These are phyloP conservation scores for Arthromyces matolae DNA, from an alignment of 768 basidiomycete genomes.

Conservation along the genomic window DNA sequence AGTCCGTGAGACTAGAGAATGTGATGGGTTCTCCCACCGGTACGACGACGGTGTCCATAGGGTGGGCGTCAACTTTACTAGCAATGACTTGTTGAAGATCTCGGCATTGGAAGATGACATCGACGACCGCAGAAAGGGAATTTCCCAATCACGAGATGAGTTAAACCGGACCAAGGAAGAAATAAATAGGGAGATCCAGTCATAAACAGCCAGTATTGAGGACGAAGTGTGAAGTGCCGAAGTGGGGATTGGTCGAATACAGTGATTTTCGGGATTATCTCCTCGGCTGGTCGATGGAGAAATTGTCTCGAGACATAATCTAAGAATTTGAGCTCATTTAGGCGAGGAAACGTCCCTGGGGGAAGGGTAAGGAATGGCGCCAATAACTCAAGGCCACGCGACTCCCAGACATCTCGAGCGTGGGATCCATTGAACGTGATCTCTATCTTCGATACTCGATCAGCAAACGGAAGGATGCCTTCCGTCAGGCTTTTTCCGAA, in stretches of 20 bases:
- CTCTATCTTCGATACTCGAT: neutral
- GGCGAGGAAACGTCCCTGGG: neutral
- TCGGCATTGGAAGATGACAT: neutral
- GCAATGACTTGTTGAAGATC: too few species aligned
- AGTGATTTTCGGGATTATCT: neutral
- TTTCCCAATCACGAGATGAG: neutral
- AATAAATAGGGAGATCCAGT: neutral
- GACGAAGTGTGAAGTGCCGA: neutral
- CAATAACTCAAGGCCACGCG: neutral
- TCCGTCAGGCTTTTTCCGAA: neutral
- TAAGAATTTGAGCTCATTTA: neutral
- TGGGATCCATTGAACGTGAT: neutral
- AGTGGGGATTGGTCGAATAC: neutral
- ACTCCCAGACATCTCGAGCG: too few species aligned
- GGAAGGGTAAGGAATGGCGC: neutral
- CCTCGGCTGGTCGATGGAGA: neutral
- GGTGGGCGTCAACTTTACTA: too few species aligned
- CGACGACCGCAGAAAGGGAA: neutral
- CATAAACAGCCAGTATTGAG: neutral
- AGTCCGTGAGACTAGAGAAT: neutral
- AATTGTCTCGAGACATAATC: neutral
- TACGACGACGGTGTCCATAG: neutral
- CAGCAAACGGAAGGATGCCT: neutral
- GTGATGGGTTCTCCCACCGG: neutral
- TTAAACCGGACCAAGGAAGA: conserved; percentile 1